phyloP scores from a whole-genome alignment of 2,329 filamentous ascomycete species.

The Bimuria novae-zelandiae region DNA sequence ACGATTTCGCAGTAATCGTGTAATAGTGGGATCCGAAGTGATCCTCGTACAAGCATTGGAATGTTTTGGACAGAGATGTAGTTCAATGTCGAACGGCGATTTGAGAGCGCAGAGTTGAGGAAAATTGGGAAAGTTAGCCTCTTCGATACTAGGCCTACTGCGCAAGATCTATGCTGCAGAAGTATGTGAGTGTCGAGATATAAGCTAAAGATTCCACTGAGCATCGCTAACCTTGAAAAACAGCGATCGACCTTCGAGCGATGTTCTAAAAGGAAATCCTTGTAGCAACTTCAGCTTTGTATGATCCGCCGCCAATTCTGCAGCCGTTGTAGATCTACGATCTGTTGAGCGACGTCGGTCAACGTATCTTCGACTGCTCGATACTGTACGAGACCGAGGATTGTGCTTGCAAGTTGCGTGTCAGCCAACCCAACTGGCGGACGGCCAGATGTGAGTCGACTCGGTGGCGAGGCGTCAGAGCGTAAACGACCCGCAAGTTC shows the following conservation, averaged over 20 bases:
- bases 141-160: no score
- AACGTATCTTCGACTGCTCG: conserved; percentile 31
- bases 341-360: conserved; percentile 26
- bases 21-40: no score
- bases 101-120: no score
- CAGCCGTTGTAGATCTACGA: conserved; percentile 30
- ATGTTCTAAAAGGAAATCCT: background rate
- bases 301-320: conserved; percentile 31
- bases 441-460: conserved; percentile 10
- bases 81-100: no score
- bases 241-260: background rate
- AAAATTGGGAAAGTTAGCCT: no score
- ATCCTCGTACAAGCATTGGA: no score
- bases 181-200: no score
- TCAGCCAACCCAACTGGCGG: conserved; percentile 24
- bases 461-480: conserved; percentile 18
- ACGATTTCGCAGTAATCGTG: no score
- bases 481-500: conserved; percentile 26
- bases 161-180: no score
- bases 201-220: background rate
- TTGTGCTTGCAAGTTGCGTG: conserved; percentile 23
- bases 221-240: background rate
- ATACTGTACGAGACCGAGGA: conserved; percentile 29
- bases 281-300: conserved; percentile 17
- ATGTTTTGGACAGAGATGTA: no score